Evolutionary conservation across 805 yeast species (phyloP), one percentile per base, ranked within the genome.

Genomic region (Metschnikowia similis): DNA sequence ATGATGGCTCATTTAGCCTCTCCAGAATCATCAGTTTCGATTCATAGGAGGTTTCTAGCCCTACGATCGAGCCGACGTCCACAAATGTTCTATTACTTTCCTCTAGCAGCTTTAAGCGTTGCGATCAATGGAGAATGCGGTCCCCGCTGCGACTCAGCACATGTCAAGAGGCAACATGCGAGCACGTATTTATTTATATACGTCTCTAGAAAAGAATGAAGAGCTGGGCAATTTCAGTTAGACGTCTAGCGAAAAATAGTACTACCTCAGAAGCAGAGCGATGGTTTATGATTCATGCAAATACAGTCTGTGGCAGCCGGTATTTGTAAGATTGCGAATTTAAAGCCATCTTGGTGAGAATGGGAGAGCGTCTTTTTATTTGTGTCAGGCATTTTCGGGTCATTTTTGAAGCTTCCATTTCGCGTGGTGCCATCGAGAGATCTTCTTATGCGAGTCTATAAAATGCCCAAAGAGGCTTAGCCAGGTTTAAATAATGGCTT

Each of bases 61-160:
- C 34, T 6, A 2, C 11, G 6, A 1, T 10, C 10, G 31, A 10
- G 31, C 31, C 31, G 31, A 8, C 10, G 31, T 4, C 31, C 21
- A 3, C 21, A 21, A 21, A 21, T 21, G 21, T 21, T 21, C 1
- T 21, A 4, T 21, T 5, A 5, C 21, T 21, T 21, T 21, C 21
- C 21, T 21, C 21, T 21, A 21, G 21, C 21, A 17, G 28, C 14
- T 28, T 44, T 30, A 3, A 28, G 38, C 17, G 14, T 30, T 13
- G 17, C n/a, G 8, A 28, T 26, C 17, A 38, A 10, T 39, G 14
- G 42, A n/a, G 28, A 21, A 29, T 31, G 36, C 11, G 16, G 17
- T 17, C 30, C 17, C 8, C 45, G 45, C 45, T 36, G 36, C 45
- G 35, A 26, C 36, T 21, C 16, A n/a, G 32, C 44, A 37, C 42